A percentile compares a stretch with the other conserved stretches of the same genome.
These are phyloP conservation scores for Solanum rostratum DNA, from an alignment of 257 asterid genomes.

Conservation along the genomic window DNA sequence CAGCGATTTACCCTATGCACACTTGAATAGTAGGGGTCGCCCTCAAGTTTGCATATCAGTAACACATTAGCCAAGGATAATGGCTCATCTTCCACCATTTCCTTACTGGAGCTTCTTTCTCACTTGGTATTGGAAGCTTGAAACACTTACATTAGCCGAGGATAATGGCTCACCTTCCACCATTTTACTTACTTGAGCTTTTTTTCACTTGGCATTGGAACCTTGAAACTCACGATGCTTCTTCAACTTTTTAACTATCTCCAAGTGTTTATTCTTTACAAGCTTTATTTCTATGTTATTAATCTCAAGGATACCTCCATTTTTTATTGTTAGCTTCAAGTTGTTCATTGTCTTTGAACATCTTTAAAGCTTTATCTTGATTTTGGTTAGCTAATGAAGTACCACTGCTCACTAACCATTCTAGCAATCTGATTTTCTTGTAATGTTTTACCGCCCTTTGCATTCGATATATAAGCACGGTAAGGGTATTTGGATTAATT, in stretches of 20 bases:
- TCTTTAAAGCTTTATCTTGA: conserved; percentile 27
- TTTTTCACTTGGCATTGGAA: conserved; percentile 37
- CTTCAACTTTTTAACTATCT: too few species aligned
- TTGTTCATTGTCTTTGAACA: conserved; percentile 34
- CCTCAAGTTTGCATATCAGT: not conserved
- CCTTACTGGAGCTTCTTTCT: too few species aligned
- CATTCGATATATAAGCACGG: too few species aligned
- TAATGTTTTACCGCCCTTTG: not conserved
- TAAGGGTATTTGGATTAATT: too few species aligned
- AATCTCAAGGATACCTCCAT: not conserved
- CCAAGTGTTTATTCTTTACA: too few species aligned
- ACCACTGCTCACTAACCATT: not conserved
- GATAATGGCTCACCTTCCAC: conserved; percentile 45
- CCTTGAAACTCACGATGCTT: conserved; percentile 22
- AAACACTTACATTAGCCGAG: too few species aligned
- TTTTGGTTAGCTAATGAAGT: conserved; percentile 13
- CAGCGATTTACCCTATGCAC: too few species aligned
- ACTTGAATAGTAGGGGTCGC: too few species aligned
- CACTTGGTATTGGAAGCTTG: too few species aligned
- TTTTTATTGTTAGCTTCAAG: conserved; percentile 25
- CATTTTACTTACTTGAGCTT: conserved; percentile 33
- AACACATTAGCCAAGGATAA: not conserved
- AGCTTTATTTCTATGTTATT: too few species aligned
- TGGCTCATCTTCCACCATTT: too few species aligned
- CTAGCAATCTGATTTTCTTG: too few species aligned